Evolutionary conservation across 176 grass and related monocot genomes (phyloP).

Genomic region (Eleusine coracana): DNA sequence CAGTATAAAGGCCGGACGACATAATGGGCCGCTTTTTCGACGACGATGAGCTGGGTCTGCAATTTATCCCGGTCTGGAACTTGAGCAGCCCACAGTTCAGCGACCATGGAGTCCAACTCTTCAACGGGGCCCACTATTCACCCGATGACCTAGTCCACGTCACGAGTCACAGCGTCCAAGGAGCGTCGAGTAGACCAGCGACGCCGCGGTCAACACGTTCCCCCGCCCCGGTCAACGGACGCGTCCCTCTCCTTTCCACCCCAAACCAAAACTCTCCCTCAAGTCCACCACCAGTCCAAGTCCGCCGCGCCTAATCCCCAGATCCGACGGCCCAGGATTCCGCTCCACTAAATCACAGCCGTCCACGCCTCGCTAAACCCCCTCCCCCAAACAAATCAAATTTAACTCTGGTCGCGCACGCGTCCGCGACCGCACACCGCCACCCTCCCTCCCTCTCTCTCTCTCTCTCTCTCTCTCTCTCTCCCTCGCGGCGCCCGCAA

Average conservation of each 20-base stretch:
- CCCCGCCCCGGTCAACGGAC: slow-evolving; percentile 3
- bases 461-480: neutral
- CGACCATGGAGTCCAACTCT: too few relatives aligned
- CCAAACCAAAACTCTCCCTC: neutral
- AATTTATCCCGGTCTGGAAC: too few relatives aligned
- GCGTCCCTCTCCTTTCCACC: slow-evolving; percentile 32
- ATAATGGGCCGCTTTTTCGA: neutral
- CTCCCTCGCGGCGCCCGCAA: neutral
- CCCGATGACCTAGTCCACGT: neutral
- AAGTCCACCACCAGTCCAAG: slow-evolving; percentile 22
- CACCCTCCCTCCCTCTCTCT: neutral
- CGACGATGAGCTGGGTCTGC: neutral
- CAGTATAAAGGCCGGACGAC: neutral
- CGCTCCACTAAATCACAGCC: neutral
- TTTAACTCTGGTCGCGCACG: slow-evolving; percentile 35
- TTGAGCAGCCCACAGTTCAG: neutral
- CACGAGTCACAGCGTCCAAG: neutral
- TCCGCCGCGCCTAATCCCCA: slow-evolving; percentile 8
- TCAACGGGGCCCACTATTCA: neutral
- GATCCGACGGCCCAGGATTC: neutral
- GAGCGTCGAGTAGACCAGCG: neutral
- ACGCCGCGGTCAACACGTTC: slow-evolving; percentile 4
- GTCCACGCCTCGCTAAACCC: slow-evolving; percentile 42
- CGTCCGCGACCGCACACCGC: slow-evolving; percentile 36
- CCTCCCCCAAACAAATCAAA: slow-evolving; percentile 15